Conservation (phyloP, 2,329 filamentous ascomycete species). For the Sordariomycetes sp. region DNA sequence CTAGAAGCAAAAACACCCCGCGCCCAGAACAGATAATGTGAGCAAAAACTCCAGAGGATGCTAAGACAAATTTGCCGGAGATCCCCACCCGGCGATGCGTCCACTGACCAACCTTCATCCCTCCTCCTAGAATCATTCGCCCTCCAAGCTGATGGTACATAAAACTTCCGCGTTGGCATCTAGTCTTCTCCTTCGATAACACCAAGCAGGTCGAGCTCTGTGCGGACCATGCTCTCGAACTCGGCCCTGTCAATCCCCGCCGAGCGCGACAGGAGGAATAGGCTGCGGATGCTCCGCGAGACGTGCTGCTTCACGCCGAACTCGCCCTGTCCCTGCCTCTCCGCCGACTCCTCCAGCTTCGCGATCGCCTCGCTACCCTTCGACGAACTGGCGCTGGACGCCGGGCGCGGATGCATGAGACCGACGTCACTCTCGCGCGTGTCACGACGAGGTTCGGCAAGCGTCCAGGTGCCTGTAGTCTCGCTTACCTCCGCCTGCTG, state of each 20-base stretch:
- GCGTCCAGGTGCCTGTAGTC: constrained; percentile 29
- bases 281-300: constrained; percentile 63
- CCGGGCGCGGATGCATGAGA: constrained; percentile 46
- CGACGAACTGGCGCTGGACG: constrained; percentile 47
- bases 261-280: constrained; percentile 59
- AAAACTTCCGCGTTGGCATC: not conserved
- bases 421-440: constrained; percentile 15
- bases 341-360: constrained; percentile 45
- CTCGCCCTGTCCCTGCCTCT: constrained; percentile 51
- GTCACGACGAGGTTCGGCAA: constrained; percentile 28
- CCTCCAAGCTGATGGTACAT: not conserved
- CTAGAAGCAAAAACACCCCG: not conserved
- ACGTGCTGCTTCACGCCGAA: constrained; percentile 72
- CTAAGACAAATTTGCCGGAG: not conserved
- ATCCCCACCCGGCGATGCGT: not conserved
- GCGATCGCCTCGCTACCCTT: constrained; percentile 49
- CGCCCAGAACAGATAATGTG: not conserved
- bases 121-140: not conserved
- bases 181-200: constrained; percentile 52
- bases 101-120: not conserved
- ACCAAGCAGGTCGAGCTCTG: constrained; percentile 59
- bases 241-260: constrained; percentile 65
- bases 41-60: not conserved
- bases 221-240: constrained; percentile 61
- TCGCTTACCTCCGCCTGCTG: constrained; percentile 20